Evolutionary conservation across 2,329 filamentous ascomycete genomes (phyloP).

Genomic region (Dothideomycetidae sp.): DNA sequence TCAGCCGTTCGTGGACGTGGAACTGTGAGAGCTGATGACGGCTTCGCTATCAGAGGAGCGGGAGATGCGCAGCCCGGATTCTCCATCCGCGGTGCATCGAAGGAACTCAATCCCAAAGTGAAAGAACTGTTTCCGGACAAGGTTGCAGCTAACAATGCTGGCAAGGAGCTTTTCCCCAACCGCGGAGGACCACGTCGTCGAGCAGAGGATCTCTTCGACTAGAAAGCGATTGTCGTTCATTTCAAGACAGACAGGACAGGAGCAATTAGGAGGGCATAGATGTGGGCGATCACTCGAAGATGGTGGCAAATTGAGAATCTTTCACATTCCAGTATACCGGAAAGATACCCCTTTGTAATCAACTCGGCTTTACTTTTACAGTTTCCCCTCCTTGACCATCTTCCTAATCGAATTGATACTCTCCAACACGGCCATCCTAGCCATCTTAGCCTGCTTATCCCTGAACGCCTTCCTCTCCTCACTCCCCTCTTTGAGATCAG

Average conservation of each 20-base stretch:
- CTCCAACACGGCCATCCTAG: slow-evolving; percentile 30
- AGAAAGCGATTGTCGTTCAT: no score
- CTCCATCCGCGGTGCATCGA: slow-evolving; percentile 20
- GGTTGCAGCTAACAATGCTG: slow-evolving; percentile 13
- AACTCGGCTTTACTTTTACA: slow-evolving; percentile 4
- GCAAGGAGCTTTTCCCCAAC: slow-evolving; percentile 22
- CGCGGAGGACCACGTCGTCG: slow-evolving; percentile 17
- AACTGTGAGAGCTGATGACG: slow-evolving; percentile 11
- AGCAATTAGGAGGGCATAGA: no score
- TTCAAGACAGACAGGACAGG: no score
- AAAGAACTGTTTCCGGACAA: slow-evolving; percentile 23
- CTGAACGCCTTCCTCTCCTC: slow-evolving; percentile 21
- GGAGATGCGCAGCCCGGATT: slow-evolving; percentile 14
- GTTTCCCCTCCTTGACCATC: slow-evolving; percentile 21
- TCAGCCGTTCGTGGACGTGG: slow-evolving; percentile 5
- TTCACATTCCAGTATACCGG: no score
- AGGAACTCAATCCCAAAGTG: slow-evolving; percentile 14
- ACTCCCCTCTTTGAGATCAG: slow-evolving; percentile 23
- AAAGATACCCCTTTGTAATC: no score
- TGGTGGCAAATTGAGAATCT: no score
- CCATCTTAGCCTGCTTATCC: slow-evolving; percentile 18
- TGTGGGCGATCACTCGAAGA: no score
- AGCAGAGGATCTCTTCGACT: slow-evolving; percentile 13
- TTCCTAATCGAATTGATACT: slow-evolving; percentile 29
- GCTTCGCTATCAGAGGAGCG: slow-evolving; percentile 24